Conservation (phyloP, 2,329 filamentous ascomycete species). For the Biscogniauxia mediterranea region DNA sequence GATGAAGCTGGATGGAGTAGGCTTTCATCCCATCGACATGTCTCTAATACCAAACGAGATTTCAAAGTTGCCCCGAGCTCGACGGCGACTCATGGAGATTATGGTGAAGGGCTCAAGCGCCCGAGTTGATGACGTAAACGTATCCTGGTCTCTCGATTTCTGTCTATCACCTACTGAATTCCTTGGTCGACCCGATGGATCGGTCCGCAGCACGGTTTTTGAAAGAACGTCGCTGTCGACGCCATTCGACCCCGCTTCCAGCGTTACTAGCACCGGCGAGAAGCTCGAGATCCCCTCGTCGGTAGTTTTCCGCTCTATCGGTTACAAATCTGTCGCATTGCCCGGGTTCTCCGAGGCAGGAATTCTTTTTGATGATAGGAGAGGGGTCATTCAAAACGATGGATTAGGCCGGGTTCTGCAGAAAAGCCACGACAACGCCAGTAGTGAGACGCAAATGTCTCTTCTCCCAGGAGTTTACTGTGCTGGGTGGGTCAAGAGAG, state of each 20-base stretch:
- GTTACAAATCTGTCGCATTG: slow-evolving; percentile 81
- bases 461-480: slow-evolving; percentile 76
- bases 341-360: slow-evolving; percentile 71
- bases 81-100: slow-evolving; percentile 76
- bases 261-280: slow-evolving; percentile 48
- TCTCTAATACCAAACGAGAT: slow-evolving; percentile 66
- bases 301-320: slow-evolving; percentile 88
- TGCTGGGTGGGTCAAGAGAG: slow-evolving; percentile 93
- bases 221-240: slow-evolving; percentile 57
- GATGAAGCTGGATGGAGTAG: slow-evolving; percentile 70
- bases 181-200: slow-evolving; percentile 44
- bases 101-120: slow-evolving; percentile 70
- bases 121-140: slow-evolving; percentile 47
- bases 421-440: slow-evolving; percentile 31
- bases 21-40: slow-evolving; percentile 67
- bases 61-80: slow-evolving; percentile 69
- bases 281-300: slow-evolving; percentile 58
- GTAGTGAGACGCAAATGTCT: slow-evolving; percentile 39
- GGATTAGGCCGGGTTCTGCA: slow-evolving; percentile 66
- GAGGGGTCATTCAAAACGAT: slow-evolving; percentile 82
- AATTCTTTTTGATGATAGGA: slow-evolving; percentile 72
- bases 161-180: slow-evolving; percentile 77
- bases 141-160: slow-evolving; percentile 83
- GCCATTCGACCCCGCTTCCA: slow-evolving; percentile 51
- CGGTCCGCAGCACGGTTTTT: slow-evolving; percentile 67